These are phyloP conservation scores for Geum urbanum DNA, from an alignment of 306 rosid genomes.

Conservation along the genomic window DNA sequence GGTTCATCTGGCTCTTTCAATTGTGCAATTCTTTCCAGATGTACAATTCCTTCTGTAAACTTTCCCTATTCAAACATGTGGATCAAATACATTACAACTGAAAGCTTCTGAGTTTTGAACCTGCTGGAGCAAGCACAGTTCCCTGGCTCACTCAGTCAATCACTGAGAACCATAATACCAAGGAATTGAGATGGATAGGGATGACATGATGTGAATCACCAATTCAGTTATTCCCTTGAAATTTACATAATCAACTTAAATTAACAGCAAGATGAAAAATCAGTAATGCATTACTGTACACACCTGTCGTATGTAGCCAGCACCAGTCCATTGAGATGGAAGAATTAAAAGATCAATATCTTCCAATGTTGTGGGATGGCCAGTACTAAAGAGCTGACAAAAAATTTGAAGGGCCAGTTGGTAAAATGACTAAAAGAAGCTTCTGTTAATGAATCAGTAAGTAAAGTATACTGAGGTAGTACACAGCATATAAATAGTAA, in stretches of 20 bases:
- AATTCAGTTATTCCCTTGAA: not conserved
- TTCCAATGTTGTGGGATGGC: conserved; percentile 51
- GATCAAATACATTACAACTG: conserved; percentile 9
- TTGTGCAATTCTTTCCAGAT: conserved; percentile 71
- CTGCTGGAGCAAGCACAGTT: not conserved
- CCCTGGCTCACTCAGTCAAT: not conserved
- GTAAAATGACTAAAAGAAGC: not conserved
- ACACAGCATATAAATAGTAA: conserved; percentile 3
- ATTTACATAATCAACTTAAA: not conserved
- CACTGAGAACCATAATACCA: not conserved
- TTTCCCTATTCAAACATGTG: conserved; percentile 54
- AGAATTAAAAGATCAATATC: conserved; percentile 68
- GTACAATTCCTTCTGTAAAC: conserved; percentile 53
- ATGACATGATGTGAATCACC: not conserved
- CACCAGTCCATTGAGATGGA: conserved; percentile 90
- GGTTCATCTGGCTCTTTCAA: conserved; percentile 78
- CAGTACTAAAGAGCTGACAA: conserved; percentile 58
- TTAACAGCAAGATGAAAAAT: too few species aligned
- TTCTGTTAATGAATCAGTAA: conserved; percentile 16
- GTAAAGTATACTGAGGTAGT: conserved; percentile 9
- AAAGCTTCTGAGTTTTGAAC: not conserved
- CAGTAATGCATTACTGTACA: conserved; percentile 17
- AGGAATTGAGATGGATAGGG: conserved; percentile 2
- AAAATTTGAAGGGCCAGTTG: conserved; percentile 6
- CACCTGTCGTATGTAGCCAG: conserved; percentile 73